phyloP scores from a whole-genome alignment of 2,329 filamentous ascomycete genomes.

The Exophiala dermatitidis region DNA sequence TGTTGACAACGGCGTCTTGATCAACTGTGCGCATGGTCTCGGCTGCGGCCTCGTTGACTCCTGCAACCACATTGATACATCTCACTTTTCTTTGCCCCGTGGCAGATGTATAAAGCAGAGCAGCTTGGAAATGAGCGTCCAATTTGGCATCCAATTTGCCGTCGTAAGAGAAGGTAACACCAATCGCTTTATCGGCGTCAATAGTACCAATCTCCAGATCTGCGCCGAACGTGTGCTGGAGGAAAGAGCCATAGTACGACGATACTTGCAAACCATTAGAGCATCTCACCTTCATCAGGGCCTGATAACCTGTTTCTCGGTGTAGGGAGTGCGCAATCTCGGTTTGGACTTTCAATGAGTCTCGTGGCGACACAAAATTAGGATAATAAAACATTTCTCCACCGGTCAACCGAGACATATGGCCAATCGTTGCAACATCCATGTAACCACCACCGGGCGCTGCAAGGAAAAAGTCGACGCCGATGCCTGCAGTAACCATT shows the following conservation, averaged over 20 bases:
- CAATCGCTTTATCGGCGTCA: constrained; percentile 88
- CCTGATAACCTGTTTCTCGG: constrained; percentile 88
- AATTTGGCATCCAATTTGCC: constrained; percentile 95
- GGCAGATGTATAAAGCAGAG: constrained; percentile 87
- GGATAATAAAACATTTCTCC: constrained; percentile 96
- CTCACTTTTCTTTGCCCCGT: constrained; percentile 81
- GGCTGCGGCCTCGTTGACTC: constrained; percentile 75
- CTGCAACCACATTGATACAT: constrained; percentile 89
- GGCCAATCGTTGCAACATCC: constrained; percentile 85
- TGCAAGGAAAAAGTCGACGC: constrained; percentile 89
- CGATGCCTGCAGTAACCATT: constrained; percentile 79
- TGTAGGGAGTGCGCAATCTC: constrained; percentile 83
- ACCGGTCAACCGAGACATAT: constrained; percentile 80
- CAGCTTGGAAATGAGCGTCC: constrained; percentile 95
- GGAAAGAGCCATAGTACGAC: constrained; percentile 92
- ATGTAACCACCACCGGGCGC: constrained; percentile 85
- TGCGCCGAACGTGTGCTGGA: constrained; percentile 89
- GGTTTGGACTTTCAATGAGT: constrained; percentile 71
- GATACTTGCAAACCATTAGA: constrained; percentile 92
- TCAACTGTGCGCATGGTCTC: constrained; percentile 89
- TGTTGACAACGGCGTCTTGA: constrained; percentile 81
- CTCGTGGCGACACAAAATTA: constrained; percentile 83
- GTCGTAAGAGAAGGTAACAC: constrained; percentile 87
- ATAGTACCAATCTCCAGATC: constrained; percentile 90
- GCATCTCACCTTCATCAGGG: constrained; percentile 95